Percentiles rank a stretch among this genome's conserved stretches.
phyloP scores from a whole-genome alignment of 208 protist species.

The Trypanosomatidae sp. region DNA sequence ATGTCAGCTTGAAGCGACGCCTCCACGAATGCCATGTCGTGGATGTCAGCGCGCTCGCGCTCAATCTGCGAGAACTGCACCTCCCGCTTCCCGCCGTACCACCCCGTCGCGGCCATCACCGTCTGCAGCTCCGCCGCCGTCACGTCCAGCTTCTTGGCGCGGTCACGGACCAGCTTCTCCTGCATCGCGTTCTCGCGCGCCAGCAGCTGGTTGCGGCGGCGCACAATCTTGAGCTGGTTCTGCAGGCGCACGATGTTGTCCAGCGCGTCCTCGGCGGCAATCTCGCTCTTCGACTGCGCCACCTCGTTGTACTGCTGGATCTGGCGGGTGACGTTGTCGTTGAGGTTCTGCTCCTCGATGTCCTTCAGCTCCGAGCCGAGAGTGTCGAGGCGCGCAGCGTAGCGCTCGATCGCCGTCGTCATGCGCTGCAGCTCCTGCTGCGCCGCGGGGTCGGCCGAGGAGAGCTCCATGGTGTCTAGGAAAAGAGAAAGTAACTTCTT shows the following conservation, averaged over 20 bases:
- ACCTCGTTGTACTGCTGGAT: conserved; percentile 62
- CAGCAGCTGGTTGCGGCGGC: conserved; percentile 77
- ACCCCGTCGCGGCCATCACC: conserved; percentile 68
- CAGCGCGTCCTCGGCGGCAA: conserved; percentile 83
- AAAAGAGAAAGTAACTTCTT: no score
- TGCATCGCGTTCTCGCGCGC: conserved; percentile 68
- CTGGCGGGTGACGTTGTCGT: conserved; percentile 62
- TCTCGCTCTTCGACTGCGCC: conserved; percentile 38
- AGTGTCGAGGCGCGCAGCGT: conserved; percentile 46
- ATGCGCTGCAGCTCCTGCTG: conserved; percentile 65
- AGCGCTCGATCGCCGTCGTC: conserved; percentile 54
- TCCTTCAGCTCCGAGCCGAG: conserved; percentile 40
- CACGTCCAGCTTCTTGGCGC: conserved; percentile 50
- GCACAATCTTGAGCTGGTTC: conserved; percentile 86
- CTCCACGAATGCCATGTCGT: conserved; percentile 68
- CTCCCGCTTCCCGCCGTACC: conserved; percentile 53
- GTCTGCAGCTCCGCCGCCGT: conserved; percentile 38
- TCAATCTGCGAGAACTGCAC: conserved; percentile 34
- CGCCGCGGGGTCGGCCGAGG: conserved; percentile 22
- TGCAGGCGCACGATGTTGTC: conserved; percentile 82
- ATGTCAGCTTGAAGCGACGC: conserved; percentile 56
- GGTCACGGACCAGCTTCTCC: conserved; percentile 57
- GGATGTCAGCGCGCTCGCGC: conserved; percentile 37
- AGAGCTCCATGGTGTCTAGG: conserved; percentile 26
- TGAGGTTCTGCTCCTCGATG: conserved; percentile 70